Base-by-base conservation (phyloP, 2,329 filamentous ascomycete species). In the Leptodontidium sp. region DNA sequence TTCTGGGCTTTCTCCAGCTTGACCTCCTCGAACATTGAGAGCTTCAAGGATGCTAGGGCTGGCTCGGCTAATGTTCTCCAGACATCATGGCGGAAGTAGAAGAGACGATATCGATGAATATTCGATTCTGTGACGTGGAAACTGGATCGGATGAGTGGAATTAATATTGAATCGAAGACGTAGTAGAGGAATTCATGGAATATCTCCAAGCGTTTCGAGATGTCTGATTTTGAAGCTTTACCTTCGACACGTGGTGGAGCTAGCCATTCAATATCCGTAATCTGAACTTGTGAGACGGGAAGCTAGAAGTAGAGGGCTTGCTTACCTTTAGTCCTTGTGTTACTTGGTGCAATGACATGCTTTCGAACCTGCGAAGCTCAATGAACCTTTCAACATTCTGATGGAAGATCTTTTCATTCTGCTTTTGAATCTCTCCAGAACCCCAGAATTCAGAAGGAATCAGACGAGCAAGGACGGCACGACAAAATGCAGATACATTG, bases 81-180 rank as follows among this genome's bases (percentile, higher is more conserved):
- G 11, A 96, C 85, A 79, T 99, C 96, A 72, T 99, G 96, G 4
- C 95, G 91, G 78, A 98, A 98, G 81, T 93, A 99, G 79, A 97
- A 97, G 0, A 98, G 82, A 35, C 89, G 88, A 75, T 96, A 93
- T 17, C 91, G 90, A 77, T 97, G 89, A 1, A 85, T 84, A 71
- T 89, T 94, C 0, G 94, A 96, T 79, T 99, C 96, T 0, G 96
- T 99, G 47, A 98, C 92, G 77, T 98, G 95, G 76, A 99, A 99
- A 76, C 96, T 94, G 71, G 88, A 90, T 43, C 93, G 89, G 59
- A 98, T 87, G 8, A 99, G 84, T 11, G 96, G 95, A 74, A 98
- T 92, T 66, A 99, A 78, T 26, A 98, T 84, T 0, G 94, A 98
- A 79, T 99, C 96, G 75, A 99, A 96, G 4, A 97, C 73, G 78